Base-by-base conservation (phyloP, 129 eudicot species). In the Escallonia rubra region DNA sequence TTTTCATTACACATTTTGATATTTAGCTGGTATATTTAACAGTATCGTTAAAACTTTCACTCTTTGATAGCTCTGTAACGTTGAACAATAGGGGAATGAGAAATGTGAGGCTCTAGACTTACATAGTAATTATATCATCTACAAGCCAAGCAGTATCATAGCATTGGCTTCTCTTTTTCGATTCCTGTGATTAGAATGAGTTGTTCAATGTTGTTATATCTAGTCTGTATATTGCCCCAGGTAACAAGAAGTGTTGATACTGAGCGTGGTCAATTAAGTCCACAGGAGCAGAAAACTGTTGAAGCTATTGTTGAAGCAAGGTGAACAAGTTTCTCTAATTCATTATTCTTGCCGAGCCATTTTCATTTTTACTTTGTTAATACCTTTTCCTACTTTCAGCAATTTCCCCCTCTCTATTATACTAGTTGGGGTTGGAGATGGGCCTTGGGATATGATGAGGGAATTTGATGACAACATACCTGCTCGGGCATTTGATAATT, bases 381-480 rank as follows among this genome's bases (percentile, higher is more conserved):
- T 59, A 54, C 13, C 39, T 4, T 8, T 49, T 82, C 14, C 48
- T 56, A 40, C 59, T 60, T 63, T 46, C 93, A 94, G 99, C 82
- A 89, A 94, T 79, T 82, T 86, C 69, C 99, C 99, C 67, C 82
- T 94, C 63, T 94, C 99, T 43, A 89, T 94, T 69, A 71, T 94
- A 51, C 72, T 94, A 63, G 97, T 94, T 63, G 99, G 99, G 61
- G 99, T 94, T 48, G 99, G 97, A 57, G 99, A 94, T 79, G 99
- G 99, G 48, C 99, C 99, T 9, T 94, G 99, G 99, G 99, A 94
- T 83, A 94, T 77, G 80, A 94, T 94, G 99, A 94, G 54, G 76
- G 99, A 94, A 73, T 94, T 94, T 67, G 99, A 94, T 65, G 99
- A 94, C 76, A 87, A 89, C 69, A 89, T 94, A 49, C 99, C 99